Base-by-base conservation (phyloP, 2,329 filamentous ascomycete species). In the Pseudogymnoascus sp. region DNA sequence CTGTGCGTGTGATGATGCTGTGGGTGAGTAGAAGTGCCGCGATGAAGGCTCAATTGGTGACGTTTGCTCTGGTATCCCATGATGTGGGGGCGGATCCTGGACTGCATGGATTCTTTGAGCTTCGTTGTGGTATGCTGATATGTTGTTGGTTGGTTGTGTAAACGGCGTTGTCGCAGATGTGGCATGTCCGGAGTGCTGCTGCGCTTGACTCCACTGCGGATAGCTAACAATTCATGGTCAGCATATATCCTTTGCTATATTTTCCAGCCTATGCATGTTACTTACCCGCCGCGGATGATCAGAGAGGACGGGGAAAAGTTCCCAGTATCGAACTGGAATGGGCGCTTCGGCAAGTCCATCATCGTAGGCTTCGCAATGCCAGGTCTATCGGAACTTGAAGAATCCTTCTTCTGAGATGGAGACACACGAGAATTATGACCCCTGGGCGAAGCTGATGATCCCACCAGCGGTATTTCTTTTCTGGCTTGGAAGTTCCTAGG, bases 401-500 rank as follows among this genome's bases (percentile, higher is more conserved):
- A 15, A 12, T 35, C 28, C n/a, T 60, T 60, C 41, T 30, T 57
- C 38, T 56, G 38, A 28, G 26, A 26, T 23, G 58, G 39, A 33
- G 58, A 60, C 4, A 19, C 28, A 18, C 58, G 59, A 18, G 69
- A 66, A 13, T 66, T 66, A 60, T 68, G 68, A 19, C 70, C 70
- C 52, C 70, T 65, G 34, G 70, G 68, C 30, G 69, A 68, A 15
- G 70, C 70, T 3, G 69, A 69, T 26, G 58, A 57, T 18, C 70
- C 70, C 37, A 70, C 67, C 52, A 97, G 80, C 2, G 92, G 91
- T 62, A 96, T 88, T 72, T 97, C 92, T 72, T 96, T 96, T 58
- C 92, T 82, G 8, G 91, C 88, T 72, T 95, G 91, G 72, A 97
- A 97, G 73, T 97, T 97, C 35, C 92, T 82, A 3, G 92, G 92